Evolutionary conservation across 192 early-diverging fungal species (phyloP).

Genomic region (Podila epigama): DNA sequence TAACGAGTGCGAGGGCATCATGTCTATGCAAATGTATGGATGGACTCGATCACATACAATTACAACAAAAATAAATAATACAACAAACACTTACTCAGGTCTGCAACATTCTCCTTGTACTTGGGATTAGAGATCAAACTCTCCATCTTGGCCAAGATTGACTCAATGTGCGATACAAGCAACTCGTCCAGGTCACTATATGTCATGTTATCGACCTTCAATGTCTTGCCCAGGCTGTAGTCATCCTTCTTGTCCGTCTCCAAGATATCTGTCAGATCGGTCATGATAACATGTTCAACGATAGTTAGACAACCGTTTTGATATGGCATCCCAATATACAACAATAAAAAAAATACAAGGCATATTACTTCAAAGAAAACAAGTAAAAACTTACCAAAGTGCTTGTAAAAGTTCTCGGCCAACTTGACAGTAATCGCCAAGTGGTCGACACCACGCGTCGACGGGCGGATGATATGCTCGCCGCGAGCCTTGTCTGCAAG

Average conservation of each 20-base stretch:
- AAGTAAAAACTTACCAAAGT: conserved; percentile 66
- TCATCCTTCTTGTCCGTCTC: conserved; percentile 78
- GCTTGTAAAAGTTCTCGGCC: conserved; percentile 85
- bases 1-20: too few relatives aligned
- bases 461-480: conserved; percentile 88
- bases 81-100: conserved; percentile 74
- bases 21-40: too few relatives aligned
- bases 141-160: conserved; percentile 75
- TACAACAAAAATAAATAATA: too few relatives aligned
- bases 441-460: conserved; percentile 87
- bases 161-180: conserved; percentile 88
- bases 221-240: conserved; percentile 69
- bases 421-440: conserved; percentile 95
- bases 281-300: too few relatives aligned
- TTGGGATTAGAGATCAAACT: conserved; percentile 77
- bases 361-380: too few relatives aligned
- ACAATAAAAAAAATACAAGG: not conserved
- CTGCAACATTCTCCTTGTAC: conserved; percentile 70
- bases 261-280: conserved; percentile 70
- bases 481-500: conserved; percentile 73
- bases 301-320: too few relatives aligned
- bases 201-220: conserved; percentile 70
- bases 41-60: too few relatives aligned
- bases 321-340: too few relatives aligned
- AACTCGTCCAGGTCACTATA: conserved; percentile 95